Evolutionary conservation across 139 green algal species (phyloP).

Genomic region (Chlamydomonas schloesseri): DNA sequence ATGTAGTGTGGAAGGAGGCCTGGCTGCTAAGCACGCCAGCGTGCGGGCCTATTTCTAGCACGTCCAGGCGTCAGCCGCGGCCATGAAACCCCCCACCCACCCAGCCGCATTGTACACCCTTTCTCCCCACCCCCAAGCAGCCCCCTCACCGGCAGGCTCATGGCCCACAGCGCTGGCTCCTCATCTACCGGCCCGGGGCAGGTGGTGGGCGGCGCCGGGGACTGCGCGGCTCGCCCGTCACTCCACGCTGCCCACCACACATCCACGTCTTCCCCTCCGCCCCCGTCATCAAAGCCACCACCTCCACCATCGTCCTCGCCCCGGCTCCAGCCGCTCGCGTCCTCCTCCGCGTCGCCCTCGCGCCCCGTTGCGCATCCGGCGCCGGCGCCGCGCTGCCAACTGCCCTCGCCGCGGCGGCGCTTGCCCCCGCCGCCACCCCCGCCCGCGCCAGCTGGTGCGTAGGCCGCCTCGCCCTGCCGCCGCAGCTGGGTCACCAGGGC

Average conservation of each 20-base stretch:
- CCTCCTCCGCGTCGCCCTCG: background rate
- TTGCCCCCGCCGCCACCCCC: background rate
- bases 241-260: slow-evolving; percentile 25
- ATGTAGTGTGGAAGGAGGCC: too few species aligned
- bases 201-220: background rate
- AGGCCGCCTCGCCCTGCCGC: too few species aligned
- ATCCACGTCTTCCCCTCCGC: background rate
- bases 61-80: too few species aligned
- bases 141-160: background rate
- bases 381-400: background rate
- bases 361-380: too few species aligned
- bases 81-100: too few species aligned
- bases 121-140: too few species aligned
- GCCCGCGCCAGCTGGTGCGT: background rate
- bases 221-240: background rate
- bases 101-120: background rate
- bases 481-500: background rate
- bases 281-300: background rate
- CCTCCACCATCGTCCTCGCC: background rate
- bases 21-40: too few species aligned
- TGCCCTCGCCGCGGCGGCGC: background rate
- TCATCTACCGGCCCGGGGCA: background rate
- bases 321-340: background rate
- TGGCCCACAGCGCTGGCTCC: slow-evolving; percentile 16
- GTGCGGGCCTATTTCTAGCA: too few species aligned